Base-by-base conservation (phyloP, 148 eudicot genomes). In the Salicornia ramosissima region DNA sequence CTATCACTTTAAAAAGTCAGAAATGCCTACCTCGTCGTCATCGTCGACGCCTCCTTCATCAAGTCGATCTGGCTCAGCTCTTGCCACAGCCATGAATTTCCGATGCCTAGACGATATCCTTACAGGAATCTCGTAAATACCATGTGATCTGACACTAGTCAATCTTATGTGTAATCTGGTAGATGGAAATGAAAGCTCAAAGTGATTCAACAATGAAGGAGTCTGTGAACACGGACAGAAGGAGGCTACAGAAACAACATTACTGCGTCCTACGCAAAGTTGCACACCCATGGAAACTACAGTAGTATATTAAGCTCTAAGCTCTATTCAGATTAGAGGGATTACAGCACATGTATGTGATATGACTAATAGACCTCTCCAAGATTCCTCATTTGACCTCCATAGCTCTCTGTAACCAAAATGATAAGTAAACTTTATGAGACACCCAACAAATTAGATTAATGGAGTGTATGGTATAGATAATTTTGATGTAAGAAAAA, bases 1-100 rank as follows among this genome's bases (percentile, higher is more conserved):
- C n/a, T n/a, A n/a, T 39, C 30, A 26, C 21, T 50, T 19, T 2
- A 64, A 51, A 16, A 71, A 40, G 53, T 25, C 29, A 63, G 47
- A 67, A 76, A 22, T 46, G 71, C 73, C 76, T 76, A 88, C 92
- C 90, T 86, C 81, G 33, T 78, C 54, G 39, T 86, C 92, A 88
- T 86, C 81, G 33, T 78, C 54, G 39, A 19, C 40, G 30, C 67
- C 63, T 19, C 63, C 75, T 67, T 81, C 85, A 72, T 71, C 83
- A 69, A 84, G 58, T 45, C 66, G 71, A 71, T 76, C 83, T 34
- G 79, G 82, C 65, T 86, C 88, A 13, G 82, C 80, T 36, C 81
- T 77, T 18, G 83, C 78, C 69, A 85, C 80, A 19, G 82, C 81
- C 71, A 70, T 74, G 51, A 72, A 55, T 45, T 53, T 9, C 53